A percentile compares a stretch with the other conserved stretches of the same genome.
phyloP scores from a whole-genome alignment of 1,139 yeast genomes.

The Yamadazyma kanchanaburiensis region DNA sequence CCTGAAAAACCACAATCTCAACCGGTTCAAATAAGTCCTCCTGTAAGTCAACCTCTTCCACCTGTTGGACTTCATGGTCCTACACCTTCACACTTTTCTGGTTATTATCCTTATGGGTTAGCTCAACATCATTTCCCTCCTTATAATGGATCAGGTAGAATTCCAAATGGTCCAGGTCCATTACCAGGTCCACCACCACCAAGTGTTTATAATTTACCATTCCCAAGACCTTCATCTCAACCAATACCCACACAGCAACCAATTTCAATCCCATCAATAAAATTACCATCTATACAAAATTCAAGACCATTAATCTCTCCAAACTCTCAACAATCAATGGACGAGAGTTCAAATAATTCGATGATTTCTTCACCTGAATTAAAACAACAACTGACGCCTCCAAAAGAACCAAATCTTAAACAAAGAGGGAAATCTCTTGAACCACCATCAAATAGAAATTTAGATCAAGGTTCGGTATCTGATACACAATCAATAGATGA shows the following conservation, averaged over 20 bases:
- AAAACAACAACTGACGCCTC: constrained; percentile 13
- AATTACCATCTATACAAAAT: constrained; percentile 7
- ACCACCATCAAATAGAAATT: too few species aligned
- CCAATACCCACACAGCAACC: constrained; percentile 4
- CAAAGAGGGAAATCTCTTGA: too few species aligned
- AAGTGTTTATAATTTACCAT: constrained; percentile 8
- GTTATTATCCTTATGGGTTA: constrained; percentile 10
- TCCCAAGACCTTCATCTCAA: constrained; percentile 5
- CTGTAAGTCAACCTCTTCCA: too few species aligned
- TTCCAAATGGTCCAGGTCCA: constrained; percentile 49
- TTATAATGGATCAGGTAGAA: constrained; percentile 31
- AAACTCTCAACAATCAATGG: constrained; percentile 4
- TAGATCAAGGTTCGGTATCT: too few species aligned
- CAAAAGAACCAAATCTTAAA: constrained; percentile 10
- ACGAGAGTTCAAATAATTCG: constrained; percentile 1
- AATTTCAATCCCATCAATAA: constrained; percentile 2
- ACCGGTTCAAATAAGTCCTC: too few species aligned
- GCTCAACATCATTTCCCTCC: constrained; percentile 30
- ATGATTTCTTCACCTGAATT: constrained; percentile 3
- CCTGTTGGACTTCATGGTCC: too few species aligned
- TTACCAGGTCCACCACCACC: constrained; percentile 45
- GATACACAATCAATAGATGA: too few species aligned
- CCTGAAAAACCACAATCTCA: constrained; percentile 2
- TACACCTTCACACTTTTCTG: constrained; percentile 1
- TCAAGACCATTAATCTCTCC: constrained; percentile 4